Percentiles rank a stretch among this genome's conserved stretches.
Conservation (phyloP, 208 protist species). For the Crithidia thermophila region DNA sequence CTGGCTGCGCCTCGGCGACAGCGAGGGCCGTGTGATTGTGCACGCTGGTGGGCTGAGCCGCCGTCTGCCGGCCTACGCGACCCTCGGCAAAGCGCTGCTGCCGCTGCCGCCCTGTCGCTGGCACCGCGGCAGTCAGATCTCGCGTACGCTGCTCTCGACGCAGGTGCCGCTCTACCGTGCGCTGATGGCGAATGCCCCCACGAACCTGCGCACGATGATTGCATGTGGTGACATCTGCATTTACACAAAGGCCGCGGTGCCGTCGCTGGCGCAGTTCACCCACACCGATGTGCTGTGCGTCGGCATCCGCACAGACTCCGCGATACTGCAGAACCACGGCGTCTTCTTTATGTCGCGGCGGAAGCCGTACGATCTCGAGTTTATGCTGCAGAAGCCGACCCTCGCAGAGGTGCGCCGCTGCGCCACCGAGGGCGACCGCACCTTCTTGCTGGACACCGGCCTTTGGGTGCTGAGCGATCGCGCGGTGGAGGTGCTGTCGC, state of each 20-base stretch:
- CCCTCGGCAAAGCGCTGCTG: conserved; percentile 48
- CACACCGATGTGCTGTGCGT: conserved; percentile 57
- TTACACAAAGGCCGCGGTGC: conserved; percentile 5
- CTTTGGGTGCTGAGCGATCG: conserved; percentile 59
- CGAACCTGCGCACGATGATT: conserved; percentile 42
- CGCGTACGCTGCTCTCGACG: conserved; percentile 44
- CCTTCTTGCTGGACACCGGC: conserved; percentile 40
- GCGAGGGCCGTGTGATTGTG: conserved; percentile 45
- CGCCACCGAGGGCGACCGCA: conserved; percentile 7
- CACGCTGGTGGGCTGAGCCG: conserved; percentile 57
- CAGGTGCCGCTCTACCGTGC: conserved; percentile 37
- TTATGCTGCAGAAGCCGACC: conserved; percentile 66
- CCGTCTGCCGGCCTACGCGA: conserved; percentile 50
- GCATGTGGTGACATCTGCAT: conserved; percentile 50
- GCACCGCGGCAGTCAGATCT: conserved; percentile 33
- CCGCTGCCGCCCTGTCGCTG: conserved; percentile 43
- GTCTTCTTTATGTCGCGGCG: conserved; percentile 43
- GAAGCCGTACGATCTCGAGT: conserved; percentile 31
- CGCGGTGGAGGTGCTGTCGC: conserved; percentile 36
- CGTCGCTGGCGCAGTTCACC: conserved; percentile 17
- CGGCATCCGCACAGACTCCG: conserved; percentile 29
- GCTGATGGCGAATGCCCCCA: conserved; percentile 22
- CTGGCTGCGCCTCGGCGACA: conserved; percentile 28
- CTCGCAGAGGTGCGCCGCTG: conserved; percentile 26
- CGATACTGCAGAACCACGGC: conserved; percentile 34